These are phyloP conservation scores for Leccinum disarticulatum DNA, from an alignment of 768 basidiomycete genomes.

Conservation along the genomic window DNA sequence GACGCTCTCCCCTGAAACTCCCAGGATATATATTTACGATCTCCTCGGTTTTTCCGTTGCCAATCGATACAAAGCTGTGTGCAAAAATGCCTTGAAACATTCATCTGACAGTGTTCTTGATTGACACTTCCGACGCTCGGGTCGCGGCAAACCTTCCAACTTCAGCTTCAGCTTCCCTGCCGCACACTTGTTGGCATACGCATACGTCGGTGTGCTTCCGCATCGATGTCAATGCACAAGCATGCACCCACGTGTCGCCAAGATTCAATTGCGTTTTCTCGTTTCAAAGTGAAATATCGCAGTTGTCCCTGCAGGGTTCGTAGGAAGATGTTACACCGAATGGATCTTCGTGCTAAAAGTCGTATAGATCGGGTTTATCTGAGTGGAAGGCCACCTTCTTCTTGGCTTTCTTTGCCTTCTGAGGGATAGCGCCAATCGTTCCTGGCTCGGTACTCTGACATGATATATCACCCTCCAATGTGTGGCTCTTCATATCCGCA, in stretches of 20 bases:
- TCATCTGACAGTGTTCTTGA: constrained; percentile 4
- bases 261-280: not conserved
- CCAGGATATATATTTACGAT: constrained; percentile 4
- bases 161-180: not conserved
- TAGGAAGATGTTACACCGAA: not conserved
- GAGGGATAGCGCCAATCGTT: not conserved
- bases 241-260: not conserved
- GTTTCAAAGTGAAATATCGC: not conserved
- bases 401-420: constrained; percentile 46
- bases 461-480: constrained; percentile 8
- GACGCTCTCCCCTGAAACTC: not conserved
- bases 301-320: not conserved
- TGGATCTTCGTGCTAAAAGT: constrained; percentile 47
- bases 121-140: constrained; percentile 15
- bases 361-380: constrained; percentile 70
- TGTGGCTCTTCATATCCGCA: constrained; percentile 1
- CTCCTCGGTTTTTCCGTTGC: constrained; percentile 16
- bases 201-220: not conserved
- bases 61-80: constrained; percentile 15
- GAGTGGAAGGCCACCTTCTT: constrained; percentile 72
- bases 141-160: not conserved
- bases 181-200: not conserved
- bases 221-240: not conserved
- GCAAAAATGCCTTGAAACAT: constrained; percentile 19
- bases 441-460: constrained; percentile 11